Conservation (phyloP, 2,329 filamentous ascomycete genomes). For the Aspergillus sp. region DNA sequence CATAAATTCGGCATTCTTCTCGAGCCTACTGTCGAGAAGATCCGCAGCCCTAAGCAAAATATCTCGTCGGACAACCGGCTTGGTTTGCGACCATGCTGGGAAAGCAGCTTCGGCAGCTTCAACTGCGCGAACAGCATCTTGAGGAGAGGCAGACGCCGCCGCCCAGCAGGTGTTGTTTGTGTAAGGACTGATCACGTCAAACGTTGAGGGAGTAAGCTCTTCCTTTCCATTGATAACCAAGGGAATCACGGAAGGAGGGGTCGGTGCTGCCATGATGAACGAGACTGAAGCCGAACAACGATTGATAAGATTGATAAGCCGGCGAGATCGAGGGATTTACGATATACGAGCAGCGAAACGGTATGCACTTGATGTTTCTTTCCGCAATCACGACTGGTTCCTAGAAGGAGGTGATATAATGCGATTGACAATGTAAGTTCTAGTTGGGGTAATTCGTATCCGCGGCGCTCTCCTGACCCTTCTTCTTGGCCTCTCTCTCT, state of each 20-base stretch:
- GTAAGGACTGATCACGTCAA: conserved; percentile 55
- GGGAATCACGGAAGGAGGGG: conserved; percentile 27
- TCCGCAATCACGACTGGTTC: neutral
- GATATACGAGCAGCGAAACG: neutral
- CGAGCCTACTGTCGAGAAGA: conserved; percentile 43
- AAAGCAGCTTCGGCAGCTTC: conserved; percentile 54
- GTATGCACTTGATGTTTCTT: neutral
- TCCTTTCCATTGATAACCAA: conserved; percentile 41
- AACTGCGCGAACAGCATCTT: conserved; percentile 43
- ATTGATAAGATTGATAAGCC: no score
- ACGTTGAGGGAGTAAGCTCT: conserved; percentile 28
- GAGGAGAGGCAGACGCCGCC: conserved; percentile 52
- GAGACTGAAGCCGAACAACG: no score
- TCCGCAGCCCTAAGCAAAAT: conserved; percentile 70
- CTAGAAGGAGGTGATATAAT: neutral
- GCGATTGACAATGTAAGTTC: no score
- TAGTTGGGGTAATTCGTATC: no score
- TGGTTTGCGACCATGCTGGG: conserved; percentile 64
- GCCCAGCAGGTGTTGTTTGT: conserved; percentile 54
- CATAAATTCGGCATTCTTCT: conserved; percentile 45
- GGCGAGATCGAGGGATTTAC: neutral
- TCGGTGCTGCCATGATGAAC: conserved; percentile 5
- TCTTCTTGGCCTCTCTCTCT: no score
- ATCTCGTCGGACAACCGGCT: conserved; percentile 61
- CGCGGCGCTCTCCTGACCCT: no score